Percentiles rank a stretch among this genome's conserved stretches.
Evolutionary conservation across 148 eudicot species (phyloP).

Genomic region (Silene conica): DNA sequence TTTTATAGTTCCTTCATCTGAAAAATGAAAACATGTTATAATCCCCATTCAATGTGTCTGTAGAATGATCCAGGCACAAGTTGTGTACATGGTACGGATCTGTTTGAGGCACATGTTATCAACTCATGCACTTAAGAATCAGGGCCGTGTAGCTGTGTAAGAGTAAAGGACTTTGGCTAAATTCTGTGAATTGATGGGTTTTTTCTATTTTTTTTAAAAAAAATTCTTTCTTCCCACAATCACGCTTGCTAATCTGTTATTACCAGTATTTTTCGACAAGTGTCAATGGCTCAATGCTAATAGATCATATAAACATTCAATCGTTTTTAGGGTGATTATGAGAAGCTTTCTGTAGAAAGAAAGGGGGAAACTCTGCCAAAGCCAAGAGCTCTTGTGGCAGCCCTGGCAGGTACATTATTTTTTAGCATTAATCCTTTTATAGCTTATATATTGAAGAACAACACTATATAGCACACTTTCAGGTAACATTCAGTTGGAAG

Average conservation of each 20-base stretch:
- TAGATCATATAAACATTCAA: not conserved
- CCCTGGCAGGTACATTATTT: conserved; percentile 22
- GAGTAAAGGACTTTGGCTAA: not conserved
- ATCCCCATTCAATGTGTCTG: not conserved
- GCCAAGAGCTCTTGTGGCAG: conserved; percentile 6
- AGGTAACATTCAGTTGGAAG: not conserved
- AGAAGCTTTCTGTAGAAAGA: conserved; percentile 10
- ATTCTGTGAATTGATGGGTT: not conserved
- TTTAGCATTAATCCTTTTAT: not conserved
- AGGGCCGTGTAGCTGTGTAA: not conserved
- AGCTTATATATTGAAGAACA: not conserved
- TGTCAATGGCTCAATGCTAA: not conserved
- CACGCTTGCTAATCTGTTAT: not conserved
- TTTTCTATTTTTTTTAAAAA: not conserved
- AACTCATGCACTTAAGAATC: not conserved
- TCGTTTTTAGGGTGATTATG: conserved; percentile 21
- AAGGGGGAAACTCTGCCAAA: conserved; percentile 34
- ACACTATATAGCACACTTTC: not conserved
- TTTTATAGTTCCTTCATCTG: not conserved
- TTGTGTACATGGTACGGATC: not conserved
- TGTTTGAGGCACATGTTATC: not conserved
- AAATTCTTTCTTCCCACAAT: not conserved
- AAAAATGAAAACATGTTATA: not conserved
- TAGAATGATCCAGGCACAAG: not conserved
- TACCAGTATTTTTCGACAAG: not conserved